Conservation (phyloP, 768 basidiomycete species). For the Tulasnella calospora region DNA sequence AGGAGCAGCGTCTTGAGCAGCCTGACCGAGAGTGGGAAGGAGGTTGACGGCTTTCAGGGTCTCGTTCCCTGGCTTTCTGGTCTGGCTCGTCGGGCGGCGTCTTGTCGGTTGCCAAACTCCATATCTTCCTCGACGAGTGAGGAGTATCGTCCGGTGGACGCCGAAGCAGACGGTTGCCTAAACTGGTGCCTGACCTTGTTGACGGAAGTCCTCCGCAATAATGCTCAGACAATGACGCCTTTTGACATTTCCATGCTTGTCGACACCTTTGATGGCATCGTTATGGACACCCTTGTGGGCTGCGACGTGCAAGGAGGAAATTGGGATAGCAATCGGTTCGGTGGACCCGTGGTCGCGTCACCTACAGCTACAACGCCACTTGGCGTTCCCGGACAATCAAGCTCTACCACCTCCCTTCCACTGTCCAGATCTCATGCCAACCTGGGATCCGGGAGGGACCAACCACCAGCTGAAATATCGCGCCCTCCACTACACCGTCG, state of each 20-base stretch:
- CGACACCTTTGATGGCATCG: constrained; percentile 16
- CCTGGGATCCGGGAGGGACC: background rate
- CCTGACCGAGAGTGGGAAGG: constrained; percentile 8
- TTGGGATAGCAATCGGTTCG: background rate
- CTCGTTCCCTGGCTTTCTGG: background rate
- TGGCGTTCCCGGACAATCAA: background rate
- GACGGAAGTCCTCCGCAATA: constrained; percentile 16
- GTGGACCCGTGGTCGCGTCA: background rate
- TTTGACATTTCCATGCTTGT: background rate
- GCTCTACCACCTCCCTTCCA: background rate
- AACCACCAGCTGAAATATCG: background rate
- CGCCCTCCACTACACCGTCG: constrained; percentile 14
- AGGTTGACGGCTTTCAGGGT: constrained; percentile 19
- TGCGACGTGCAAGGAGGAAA: background rate
- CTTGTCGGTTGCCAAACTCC: background rate
- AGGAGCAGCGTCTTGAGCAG: background rate
- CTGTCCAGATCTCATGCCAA: constrained; percentile 14
- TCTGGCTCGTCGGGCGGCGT: background rate
- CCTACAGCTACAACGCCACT: background rate
- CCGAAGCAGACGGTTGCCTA: background rate
- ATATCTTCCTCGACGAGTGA: background rate
- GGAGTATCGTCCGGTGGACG: background rate
- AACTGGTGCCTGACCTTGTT: constrained; percentile 19
- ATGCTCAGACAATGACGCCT: constrained; percentile 12
- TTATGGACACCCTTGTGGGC: constrained; percentile 15